phyloP scores from a whole-genome alignment of 179 eudicot species.

The Amaranthus tricolor region DNA sequence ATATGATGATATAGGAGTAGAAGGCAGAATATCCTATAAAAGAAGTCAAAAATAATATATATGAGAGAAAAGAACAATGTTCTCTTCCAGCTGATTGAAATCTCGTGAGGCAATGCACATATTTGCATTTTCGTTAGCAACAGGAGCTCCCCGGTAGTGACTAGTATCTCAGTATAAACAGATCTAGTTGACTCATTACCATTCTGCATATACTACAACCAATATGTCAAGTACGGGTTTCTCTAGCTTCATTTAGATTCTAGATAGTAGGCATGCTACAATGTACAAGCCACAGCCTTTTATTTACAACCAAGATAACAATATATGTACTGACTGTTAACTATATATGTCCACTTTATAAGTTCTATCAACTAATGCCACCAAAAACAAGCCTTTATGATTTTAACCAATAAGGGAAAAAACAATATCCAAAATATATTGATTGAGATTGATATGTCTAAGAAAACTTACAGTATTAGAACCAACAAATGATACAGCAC shows the following conservation, averaged over 20 bases:
- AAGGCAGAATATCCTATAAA: too few species aligned
- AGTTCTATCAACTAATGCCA: background rate
- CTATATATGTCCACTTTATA: background rate
- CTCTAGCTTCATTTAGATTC: background rate
- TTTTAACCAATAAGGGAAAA: background rate
- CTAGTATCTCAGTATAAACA: too few species aligned
- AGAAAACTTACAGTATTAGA: conserved; percentile 61
- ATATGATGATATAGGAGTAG: background rate
- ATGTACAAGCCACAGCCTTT: background rate
- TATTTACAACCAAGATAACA: background rate
- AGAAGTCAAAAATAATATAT: too few species aligned
- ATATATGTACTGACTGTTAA: background rate
- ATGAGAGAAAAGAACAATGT: too few species aligned
- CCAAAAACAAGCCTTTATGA: background rate
- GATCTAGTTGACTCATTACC: too few species aligned
- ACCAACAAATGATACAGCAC: conserved; percentile 90
- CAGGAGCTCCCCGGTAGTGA: too few species aligned
- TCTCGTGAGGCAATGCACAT: too few species aligned
- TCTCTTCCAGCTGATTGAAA: too few species aligned
- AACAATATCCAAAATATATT: background rate
- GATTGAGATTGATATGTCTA: background rate
- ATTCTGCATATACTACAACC: too few species aligned
- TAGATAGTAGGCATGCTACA: background rate
- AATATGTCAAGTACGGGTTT: too few species aligned
- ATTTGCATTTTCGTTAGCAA: too few species aligned